Evolutionary conservation across 2,329 filamentous ascomycete species (phyloP), one percentile per base, ranked within the genome.

Genomic region (Nothophoma quercina): DNA sequence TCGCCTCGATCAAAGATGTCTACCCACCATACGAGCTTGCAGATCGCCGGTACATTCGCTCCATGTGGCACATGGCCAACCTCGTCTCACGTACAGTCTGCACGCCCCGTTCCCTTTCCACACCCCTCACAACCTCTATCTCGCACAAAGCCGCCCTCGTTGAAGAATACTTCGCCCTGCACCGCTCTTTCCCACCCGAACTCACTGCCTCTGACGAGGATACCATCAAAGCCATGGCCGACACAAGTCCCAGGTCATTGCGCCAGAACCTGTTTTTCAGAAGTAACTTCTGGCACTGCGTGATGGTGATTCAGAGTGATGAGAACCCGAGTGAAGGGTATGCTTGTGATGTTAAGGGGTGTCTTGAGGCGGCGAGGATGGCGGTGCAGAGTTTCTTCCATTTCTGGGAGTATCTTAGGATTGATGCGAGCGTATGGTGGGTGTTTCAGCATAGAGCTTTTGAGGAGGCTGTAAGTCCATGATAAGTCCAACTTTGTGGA

Each of bases 391-490:
- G 88, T 1, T 93, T 92, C 69, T 92, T 93, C 70, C 80, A 91
- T 51, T 80, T 92, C 6, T 90, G 87, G 73, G 79, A 78, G 29
- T 75, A 90, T 10, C 86, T 92, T 56, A 85, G 88, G 60, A 78
- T 79, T 13, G 90, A 93, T 75, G 88, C 88, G 1, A 82, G 86
- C 12, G 89, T 92, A 1, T 93, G 89, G 89, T 93, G 89, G 89
- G 88, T 91, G 0, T 91, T 92, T 61, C 90, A 91, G 69, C 90
- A 93, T 68, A 79, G 90, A 1, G 89, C 89, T 0, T 93, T 93
- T 67, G 80, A 93, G 44, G 89, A 93, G 77, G 88, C 88, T 25
- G 67, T 90, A 85, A 73, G 89, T 89, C n/a, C n/a, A n/a, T n/a
- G n/a, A n/a, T n/a, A n/a, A n/a, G n/a, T n/a, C n/a, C n/a, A n/a